Evolutionary conservation across 768 basidiomycete genomes (phyloP).

Genomic region (Lentinus tigrinus): DNA sequence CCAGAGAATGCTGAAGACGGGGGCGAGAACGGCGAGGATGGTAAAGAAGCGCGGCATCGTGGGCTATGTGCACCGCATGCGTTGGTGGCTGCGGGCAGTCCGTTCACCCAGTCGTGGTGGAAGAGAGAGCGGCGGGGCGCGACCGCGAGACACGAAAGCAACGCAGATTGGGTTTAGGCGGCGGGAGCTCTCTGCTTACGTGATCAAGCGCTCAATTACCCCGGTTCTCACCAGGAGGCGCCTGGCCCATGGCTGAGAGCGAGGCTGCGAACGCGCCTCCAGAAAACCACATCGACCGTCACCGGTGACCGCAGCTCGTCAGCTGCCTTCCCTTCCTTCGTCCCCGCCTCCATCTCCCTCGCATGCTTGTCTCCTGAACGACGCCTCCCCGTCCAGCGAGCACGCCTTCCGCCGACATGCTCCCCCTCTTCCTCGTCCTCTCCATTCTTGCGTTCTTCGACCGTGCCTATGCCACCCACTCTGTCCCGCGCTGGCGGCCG

Average conservation of each 20-base stretch:
- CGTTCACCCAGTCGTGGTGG: neutral
- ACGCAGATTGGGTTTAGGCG: too few species aligned
- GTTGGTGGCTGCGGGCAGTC: neutral
- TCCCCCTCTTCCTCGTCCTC: slow-evolving; percentile 11
- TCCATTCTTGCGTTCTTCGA: slow-evolving; percentile 14
- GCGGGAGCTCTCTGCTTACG: neutral
- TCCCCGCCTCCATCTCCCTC: neutral
- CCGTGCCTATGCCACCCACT: neutral
- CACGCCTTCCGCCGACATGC: slow-evolving; percentile 3
- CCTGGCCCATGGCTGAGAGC: neutral
- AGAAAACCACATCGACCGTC: neutral
- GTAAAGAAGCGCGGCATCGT: slow-evolving; percentile 15
- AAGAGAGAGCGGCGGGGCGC: neutral
- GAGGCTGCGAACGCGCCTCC: neutral
- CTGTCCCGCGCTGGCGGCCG: slow-evolving; percentile 13
- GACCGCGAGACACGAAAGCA: neutral
- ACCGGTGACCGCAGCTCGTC: neutral
- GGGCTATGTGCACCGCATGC: neutral
- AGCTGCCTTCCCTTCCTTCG: slow-evolving; percentile 2
- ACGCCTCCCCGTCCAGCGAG: neutral
- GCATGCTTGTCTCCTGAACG: slow-evolving; percentile 2
- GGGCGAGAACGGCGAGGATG: slow-evolving; percentile 19
- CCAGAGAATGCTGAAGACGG: slow-evolving; percentile 18
- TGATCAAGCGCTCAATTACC: neutral
- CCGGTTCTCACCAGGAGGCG: neutral